Conservation (phyloP, 2,329 filamentous ascomycete species). For the Thermothelomyces thermophilus region DNA sequence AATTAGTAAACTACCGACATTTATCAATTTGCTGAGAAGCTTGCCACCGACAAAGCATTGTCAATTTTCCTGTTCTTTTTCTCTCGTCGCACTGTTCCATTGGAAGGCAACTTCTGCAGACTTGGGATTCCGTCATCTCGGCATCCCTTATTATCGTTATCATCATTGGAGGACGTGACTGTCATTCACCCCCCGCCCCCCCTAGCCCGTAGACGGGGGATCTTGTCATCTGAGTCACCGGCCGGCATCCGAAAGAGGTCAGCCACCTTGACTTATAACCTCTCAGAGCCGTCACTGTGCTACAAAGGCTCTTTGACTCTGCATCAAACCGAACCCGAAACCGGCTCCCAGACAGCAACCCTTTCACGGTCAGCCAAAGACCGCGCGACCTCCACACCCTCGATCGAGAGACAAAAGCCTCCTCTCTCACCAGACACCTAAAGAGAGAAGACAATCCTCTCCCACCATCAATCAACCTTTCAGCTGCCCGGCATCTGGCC, state of each 20-base stretch:
- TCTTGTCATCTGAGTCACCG: slow-evolving; percentile 14
- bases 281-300: neutral
- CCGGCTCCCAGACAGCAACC: too few species aligned
- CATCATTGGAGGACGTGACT: slow-evolving; percentile 5
- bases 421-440: neutral
- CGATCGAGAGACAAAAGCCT: neutral
- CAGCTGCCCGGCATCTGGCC: neutral
- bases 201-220: too few species aligned
- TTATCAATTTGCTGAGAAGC: too few species aligned
- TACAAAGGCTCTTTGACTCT: neutral
- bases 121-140: slow-evolving; percentile 9
- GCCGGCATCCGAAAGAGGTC: slow-evolving; percentile 11
- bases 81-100: neutral
- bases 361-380: too few species aligned
- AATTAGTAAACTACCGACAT: too few species aligned
- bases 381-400: neutral
- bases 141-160: slow-evolving; percentile 13
- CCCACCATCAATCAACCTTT: neutral
- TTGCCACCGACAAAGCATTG: too few species aligned
- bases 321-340: neutral
- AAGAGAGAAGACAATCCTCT: neutral
- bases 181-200: slow-evolving; percentile 4
- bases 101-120: slow-evolving; percentile 4
- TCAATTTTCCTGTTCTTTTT: too few species aligned
- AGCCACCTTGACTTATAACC: slow-evolving; percentile 4